A percentile compares a stretch with the other conserved stretches of the same genome.
These are phyloP conservation scores for Gonapodya sp. DNA, from an alignment of 192 early-diverging fungal genomes.

Conservation along the genomic window DNA sequence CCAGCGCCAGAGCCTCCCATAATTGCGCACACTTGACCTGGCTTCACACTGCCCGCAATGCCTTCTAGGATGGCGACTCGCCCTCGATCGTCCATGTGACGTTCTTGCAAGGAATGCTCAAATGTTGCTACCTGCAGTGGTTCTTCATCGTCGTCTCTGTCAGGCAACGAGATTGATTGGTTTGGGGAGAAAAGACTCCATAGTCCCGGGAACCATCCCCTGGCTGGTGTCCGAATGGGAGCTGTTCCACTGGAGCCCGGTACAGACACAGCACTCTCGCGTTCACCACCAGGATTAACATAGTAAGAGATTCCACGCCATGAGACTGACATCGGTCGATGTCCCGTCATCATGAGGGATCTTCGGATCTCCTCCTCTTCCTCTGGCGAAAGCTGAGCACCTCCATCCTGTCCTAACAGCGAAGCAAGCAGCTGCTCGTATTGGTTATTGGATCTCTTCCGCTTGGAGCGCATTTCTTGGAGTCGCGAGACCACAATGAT, in stretches of 20 bases:
- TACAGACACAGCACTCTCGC: neutral
- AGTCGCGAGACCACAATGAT: neutral
- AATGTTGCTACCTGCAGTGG: neutral
- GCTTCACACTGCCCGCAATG: constrained; percentile 64
- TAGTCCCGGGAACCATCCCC: neutral
- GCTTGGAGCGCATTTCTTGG: neutral
- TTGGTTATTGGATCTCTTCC: neutral
- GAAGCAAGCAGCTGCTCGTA: constrained; percentile 4
- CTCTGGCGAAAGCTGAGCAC: neutral
- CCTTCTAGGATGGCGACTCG: constrained; percentile 40
- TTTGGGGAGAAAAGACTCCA: neutral
- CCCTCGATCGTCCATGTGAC: neutral
- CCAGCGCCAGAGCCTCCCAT: constrained; percentile 90
- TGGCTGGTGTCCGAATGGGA: too few relatives aligned
- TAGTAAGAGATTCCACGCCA: neutral
- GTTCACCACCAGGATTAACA: neutral
- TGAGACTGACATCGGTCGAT: neutral
- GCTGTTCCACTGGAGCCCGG: too few relatives aligned
- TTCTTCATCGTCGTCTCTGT: neutral
- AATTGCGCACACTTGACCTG: constrained; percentile 85
- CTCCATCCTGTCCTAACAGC: neutral
- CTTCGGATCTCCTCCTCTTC: neutral
- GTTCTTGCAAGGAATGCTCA: neutral
- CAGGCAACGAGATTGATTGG: neutral
- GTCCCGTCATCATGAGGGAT: neutral